Evolutionary conservation across 139 green algal species (phyloP).

Genomic region (Haematococcus lacustris): DNA sequence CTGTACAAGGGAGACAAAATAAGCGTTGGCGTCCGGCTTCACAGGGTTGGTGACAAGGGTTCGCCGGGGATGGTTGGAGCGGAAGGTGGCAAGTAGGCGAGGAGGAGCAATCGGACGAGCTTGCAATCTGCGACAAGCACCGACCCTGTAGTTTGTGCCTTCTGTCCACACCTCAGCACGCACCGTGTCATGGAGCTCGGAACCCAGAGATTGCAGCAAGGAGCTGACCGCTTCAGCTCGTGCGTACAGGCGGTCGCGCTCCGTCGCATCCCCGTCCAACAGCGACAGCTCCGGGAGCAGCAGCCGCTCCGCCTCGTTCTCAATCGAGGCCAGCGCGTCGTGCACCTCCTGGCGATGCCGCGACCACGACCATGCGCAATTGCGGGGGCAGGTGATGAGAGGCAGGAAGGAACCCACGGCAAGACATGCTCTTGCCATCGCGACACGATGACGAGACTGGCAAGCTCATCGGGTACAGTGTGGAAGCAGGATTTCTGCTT

Average conservation of each 20-base stretch:
- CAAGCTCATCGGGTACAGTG: background rate
- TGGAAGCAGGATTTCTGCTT: background rate
- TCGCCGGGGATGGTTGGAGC: background rate
- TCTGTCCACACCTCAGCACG: background rate
- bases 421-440: background rate
- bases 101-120: no score
- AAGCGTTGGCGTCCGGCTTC: background rate
- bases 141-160: background rate
- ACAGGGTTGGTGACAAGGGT: background rate
- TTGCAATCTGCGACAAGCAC: background rate
- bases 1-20: background rate
- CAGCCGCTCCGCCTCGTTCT: slow-evolving; percentile 63
- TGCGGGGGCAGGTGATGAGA: background rate
- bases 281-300: slow-evolving; percentile 17
- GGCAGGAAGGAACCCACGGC: background rate
- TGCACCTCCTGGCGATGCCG: slow-evolving; percentile 51
- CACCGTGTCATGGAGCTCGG: slow-evolving; percentile 41
- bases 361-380: background rate
- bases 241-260: slow-evolving; percentile 50
- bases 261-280: slow-evolving; percentile 35
- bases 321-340: slow-evolving; percentile 51
- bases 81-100: background rate
- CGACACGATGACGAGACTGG: background rate
- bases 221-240: slow-evolving; percentile 26
- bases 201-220: slow-evolving; percentile 39